phyloP scores from a whole-genome alignment of 108 stramenopile species.

The Nitzschia inconspicua region DNA sequence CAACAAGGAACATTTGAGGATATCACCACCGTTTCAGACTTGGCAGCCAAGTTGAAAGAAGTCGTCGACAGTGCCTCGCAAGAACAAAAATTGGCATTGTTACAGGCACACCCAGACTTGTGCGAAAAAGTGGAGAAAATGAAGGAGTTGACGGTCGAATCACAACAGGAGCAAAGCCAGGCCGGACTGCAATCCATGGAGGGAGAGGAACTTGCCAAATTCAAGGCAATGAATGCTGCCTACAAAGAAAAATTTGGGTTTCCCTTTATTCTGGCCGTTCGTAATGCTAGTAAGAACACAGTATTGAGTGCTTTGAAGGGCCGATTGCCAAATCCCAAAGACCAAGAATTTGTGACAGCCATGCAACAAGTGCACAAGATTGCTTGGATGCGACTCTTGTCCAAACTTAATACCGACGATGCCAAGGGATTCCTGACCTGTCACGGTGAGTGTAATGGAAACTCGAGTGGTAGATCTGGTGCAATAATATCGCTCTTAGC shows the following conservation, averaged over 20 bases:
- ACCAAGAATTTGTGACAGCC: slow-evolving; percentile 65
- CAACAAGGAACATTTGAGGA: slow-evolving; percentile 10
- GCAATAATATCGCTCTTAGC: not conserved
- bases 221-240: slow-evolving; percentile 47
- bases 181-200: slow-evolving; percentile 71
- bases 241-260: slow-evolving; percentile 73
- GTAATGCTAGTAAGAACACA: slow-evolving; percentile 81
- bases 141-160: slow-evolving; percentile 55
- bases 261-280: slow-evolving; percentile 86
- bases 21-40: slow-evolving; percentile 45
- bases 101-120: slow-evolving; percentile 71
- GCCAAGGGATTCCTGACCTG: slow-evolving; percentile 82
- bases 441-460: slow-evolving; percentile 34
- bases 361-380: slow-evolving; percentile 86
- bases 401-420: slow-evolving; percentile 46
- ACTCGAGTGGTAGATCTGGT: not conserved
- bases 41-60: slow-evolving; percentile 59
- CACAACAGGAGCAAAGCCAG: slow-evolving; percentile 74
- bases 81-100: slow-evolving; percentile 61
- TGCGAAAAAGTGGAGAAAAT: slow-evolving; percentile 41
- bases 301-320: slow-evolving; percentile 72
- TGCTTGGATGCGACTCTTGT: slow-evolving; percentile 88
- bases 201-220: slow-evolving; percentile 50
- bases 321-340: slow-evolving; percentile 28
- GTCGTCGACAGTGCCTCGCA: slow-evolving; percentile 40